phyloP scores from a whole-genome alignment of 2,329 filamentous ascomycete genomes.

The Penicillium sp. region DNA sequence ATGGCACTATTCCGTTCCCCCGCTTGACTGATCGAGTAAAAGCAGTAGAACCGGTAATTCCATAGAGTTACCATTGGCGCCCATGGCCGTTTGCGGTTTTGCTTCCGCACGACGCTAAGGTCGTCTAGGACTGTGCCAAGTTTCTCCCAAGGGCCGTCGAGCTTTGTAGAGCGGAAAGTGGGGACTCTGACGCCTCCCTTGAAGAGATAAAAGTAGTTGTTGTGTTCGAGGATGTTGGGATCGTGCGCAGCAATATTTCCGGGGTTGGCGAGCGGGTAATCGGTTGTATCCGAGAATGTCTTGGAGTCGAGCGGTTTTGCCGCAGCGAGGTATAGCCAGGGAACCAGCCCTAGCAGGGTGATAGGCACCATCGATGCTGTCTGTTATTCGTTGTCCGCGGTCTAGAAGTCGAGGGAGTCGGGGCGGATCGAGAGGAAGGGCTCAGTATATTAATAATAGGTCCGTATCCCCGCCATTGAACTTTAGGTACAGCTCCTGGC shows the following conservation, averaged over 20 bases:
- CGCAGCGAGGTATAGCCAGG: conserved; percentile 22
- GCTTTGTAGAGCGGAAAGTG: conserved; percentile 30
- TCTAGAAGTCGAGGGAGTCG: not conserved
- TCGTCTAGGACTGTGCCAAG: conserved; percentile 38
- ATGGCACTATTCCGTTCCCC: conserved; percentile 42
- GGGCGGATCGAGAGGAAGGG: not conserved
- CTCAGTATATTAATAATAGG: not conserved
- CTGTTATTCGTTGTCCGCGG: not conserved
- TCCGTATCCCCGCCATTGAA: not conserved
- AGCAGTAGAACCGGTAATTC: conserved; percentile 42
- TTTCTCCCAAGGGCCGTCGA: conserved; percentile 40
- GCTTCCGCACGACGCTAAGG: conserved; percentile 36
- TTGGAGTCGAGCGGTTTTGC: conserved; percentile 13
- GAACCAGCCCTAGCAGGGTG: conserved; percentile 14
- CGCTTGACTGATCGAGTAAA: conserved; percentile 37
- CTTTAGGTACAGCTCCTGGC: not conserved
- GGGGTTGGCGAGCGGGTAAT: conserved; percentile 33
- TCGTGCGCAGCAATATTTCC: conserved; percentile 39
- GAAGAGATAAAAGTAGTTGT: conserved; percentile 41
- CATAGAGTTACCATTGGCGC: conserved; percentile 39
- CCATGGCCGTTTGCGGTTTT: conserved; percentile 40
- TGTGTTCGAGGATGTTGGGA: conserved; percentile 37
- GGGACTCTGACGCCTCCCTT: conserved; percentile 36
- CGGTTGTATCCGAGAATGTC: conserved; percentile 33
- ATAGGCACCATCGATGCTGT: conserved; percentile 7